Base-by-base conservation (phyloP, 441 rosid species). In the Macaranga tanarius region DNA sequence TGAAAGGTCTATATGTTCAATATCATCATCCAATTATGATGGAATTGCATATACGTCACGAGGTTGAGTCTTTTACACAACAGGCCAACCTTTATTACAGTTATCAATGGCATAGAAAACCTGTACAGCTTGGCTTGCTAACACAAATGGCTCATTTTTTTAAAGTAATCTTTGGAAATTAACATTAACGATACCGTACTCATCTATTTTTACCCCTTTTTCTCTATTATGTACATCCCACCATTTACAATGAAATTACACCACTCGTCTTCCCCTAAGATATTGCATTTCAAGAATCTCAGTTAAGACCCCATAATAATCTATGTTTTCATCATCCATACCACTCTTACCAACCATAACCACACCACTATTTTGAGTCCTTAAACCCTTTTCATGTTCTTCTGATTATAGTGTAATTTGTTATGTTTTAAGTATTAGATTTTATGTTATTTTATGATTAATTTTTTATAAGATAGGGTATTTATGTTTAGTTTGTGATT, bases 221-320 rank as follows among this genome's bases (percentile, higher is more conserved):
- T 26, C 40, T 12, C 4, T 59, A 28, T 59, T 16, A 25, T 47
- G 28, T 13, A 28, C 31, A 28, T 28, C 31, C 31, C 3, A 28
- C 31, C 31, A 28, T 1, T 28, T 28, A 28, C 31, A 67, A 10
- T 11, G 16, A 86, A 89, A 89, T 84, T 88, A 62, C 87, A 87
- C 79, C 12, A 55, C 3, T 20, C n/a, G 9, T 54, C 25, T 54
- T 17, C 58, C 58, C 3, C 5, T 4, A 54, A 54, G 17, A 50
- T 11, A 50, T 50, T 50, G 19, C 54, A 50, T 8, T 50, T 50
- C 19, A 50, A 50, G 10, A 54, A 54, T 54, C 23, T 54, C 3
- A 54, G 58, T 54, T 54, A n/a, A n/a, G n/a, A n/a, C n/a, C n/a
- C n/a, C n/a, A n/a, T n/a, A n/a, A n/a, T n/a, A n/a, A n/a, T n/a